A percentile compares a stretch with the other conserved stretches of the same genome.
These are phyloP conservation scores for Rhizopogon vulgaris DNA, from an alignment of 768 basidiomycete species.

Conservation along the genomic window DNA sequence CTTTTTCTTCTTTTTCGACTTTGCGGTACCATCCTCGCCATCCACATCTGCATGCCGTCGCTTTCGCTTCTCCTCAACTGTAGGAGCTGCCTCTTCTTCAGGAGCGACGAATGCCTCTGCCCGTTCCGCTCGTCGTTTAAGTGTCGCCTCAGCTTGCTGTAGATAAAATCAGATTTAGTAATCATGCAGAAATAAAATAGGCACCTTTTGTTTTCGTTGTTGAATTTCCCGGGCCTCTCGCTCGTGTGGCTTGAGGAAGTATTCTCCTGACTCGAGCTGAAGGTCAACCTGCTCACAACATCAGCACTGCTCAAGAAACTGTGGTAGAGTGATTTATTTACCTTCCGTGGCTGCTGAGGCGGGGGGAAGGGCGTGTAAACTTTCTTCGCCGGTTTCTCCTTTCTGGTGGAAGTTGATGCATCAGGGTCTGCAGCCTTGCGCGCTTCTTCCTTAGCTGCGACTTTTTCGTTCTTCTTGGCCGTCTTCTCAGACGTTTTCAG, in stretches of 20 bases:
- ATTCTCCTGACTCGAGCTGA: conserved; percentile 94
- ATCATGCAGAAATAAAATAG: neutral
- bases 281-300: conserved; percentile 62
- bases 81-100: conserved; percentile 63
- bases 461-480: conserved; percentile 74
- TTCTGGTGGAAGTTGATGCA: conserved; percentile 24
- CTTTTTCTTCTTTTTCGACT: conserved; percentile 37
- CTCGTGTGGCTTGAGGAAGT: conserved; percentile 91
- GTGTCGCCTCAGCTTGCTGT: conserved; percentile 76
- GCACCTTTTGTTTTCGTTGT: conserved; percentile 63
- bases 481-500: conserved; percentile 94
- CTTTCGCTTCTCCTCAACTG: conserved; percentile 73
- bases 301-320: conserved; percentile 3
- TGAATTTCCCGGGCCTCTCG: conserved; percentile 72
- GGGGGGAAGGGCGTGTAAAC: conserved; percentile 99
- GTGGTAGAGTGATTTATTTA: conserved; percentile 24
- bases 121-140: conserved; percentile 69
- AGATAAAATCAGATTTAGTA: conserved; percentile 1
- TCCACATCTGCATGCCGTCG: conserved; percentile 37
- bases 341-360: conserved; percentile 88
- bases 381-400: conserved; percentile 70
- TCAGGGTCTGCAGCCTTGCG: conserved; percentile 62
- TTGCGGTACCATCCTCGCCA: conserved; percentile 26
- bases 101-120: conserved; percentile 89
- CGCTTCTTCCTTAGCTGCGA: conserved; percentile 55